Conservation (phyloP, 2,329 filamentous ascomycete genomes). For the Fusarium transvaalense region DNA sequence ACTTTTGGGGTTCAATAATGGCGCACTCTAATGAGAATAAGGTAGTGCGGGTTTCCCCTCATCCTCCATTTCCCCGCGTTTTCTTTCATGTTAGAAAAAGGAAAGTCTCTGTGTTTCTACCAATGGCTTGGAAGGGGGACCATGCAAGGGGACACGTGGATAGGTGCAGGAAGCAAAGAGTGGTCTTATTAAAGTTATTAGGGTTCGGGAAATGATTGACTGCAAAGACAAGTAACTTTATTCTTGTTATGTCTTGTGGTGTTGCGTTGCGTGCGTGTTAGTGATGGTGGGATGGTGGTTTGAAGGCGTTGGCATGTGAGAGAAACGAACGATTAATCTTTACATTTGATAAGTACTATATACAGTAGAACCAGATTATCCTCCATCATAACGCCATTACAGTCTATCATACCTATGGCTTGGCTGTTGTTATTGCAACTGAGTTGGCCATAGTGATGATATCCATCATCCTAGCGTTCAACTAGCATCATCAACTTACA, state of each 20-base stretch:
- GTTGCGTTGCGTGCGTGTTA: conserved; percentile 16
- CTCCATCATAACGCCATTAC: neutral
- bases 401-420: neutral
- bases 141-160: conserved; percentile 25
- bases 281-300: conserved; percentile 4
- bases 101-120: neutral
- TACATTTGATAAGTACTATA: neutral
- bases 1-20: conserved; percentile 35
- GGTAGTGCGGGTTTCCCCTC: conserved; percentile 33
- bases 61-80: conserved; percentile 49
- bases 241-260: conserved; percentile 3
- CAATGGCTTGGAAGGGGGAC: conserved; percentile 2
- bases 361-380: neutral
- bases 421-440: neutral
- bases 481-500: neutral
- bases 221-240: neutral
- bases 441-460: too few relatives aligned
- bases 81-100: conserved; percentile 2
- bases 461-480: neutral
- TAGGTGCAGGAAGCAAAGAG: conserved; percentile 26
- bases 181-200: conserved; percentile 26
- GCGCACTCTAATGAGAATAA: conserved; percentile 30
- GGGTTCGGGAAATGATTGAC: conserved; percentile 2
- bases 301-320: conserved; percentile 15
- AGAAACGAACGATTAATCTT: neutral